Evolutionary conservation across 352 stramenopile genomes (phyloP), one percentile per base, ranked within the genome.

Genomic region (Globisporangium viniferum): DNA sequence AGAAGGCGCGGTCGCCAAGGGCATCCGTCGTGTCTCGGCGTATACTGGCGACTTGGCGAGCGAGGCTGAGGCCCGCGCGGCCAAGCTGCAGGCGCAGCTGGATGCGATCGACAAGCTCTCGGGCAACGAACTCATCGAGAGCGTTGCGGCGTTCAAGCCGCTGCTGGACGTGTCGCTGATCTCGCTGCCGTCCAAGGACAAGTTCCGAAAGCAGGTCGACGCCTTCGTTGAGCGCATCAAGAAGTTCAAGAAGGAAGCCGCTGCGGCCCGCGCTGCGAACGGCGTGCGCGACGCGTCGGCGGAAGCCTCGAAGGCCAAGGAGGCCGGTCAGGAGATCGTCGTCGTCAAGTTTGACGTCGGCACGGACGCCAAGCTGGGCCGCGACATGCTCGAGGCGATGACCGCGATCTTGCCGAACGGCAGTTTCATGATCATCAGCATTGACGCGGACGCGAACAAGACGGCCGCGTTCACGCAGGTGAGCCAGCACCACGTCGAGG

Each of bases 1-100:
- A 75, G 97, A 99, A 77, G 94, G 92, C 54, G 94, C 93, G 7
- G 95, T 99, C 39, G 93, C 96, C 59, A 99, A 99, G 89, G 97
- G 97, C 56, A 98, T 99, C 70, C 93, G 97, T 62, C 93, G 97
- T 74, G 93, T 99, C 44, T 97, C 94, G 56, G 96, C 91, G 51
- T 93, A 99, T 64, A 99, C 97, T 7, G 87, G 90, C 66, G 87
- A 90, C 46, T 71, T 87, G 2, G 97, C 97, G 14, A 77, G 78
- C 46, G 81, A 98, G 64, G 95, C 95, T 1, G 91, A 98, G 55
- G 79, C 77, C 39, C 85, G 92, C 68, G 94, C 89, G 36, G 78
- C 88, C 31, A 87, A 82, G 66, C 86, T 98, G 20, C 80, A 97
- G 70, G 73, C 72, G 18, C 80, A 93, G 59, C 58, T 97, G 5